Evolutionary conservation across 768 basidiomycete genomes (phyloP).

Genomic region (Phaeotremella skinneri): DNA sequence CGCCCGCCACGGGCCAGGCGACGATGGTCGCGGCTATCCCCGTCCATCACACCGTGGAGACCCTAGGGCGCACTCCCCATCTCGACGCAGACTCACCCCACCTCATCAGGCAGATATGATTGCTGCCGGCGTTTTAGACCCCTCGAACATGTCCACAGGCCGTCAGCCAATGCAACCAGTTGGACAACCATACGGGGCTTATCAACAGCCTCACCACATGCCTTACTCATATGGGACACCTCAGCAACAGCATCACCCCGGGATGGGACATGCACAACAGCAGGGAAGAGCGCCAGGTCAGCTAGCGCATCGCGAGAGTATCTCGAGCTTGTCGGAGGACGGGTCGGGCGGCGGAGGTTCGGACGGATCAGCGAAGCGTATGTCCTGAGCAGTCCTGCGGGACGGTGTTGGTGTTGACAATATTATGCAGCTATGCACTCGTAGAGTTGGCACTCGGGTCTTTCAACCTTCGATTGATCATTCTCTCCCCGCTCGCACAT

Average conservation of each 20-base stretch:
- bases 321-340: constrained; percentile 37
- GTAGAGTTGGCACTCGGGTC: too few species aligned
- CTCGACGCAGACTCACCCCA: constrained; percentile 22
- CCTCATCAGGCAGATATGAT: constrained; percentile 30
- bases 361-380: constrained; percentile 28
- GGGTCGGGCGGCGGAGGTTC: constrained; percentile 33
- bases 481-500: too few species aligned
- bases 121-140: constrained; percentile 42
- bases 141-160: constrained; percentile 32
- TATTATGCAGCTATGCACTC: background rate
- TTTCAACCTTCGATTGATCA: too few species aligned
- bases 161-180: constrained; percentile 11
- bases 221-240: constrained; percentile 22
- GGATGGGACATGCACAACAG: constrained; percentile 13
- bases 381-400: background rate
- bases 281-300: constrained; percentile 5
- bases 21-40: constrained; percentile 6
- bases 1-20: constrained; percentile 6
- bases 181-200: constrained; percentile 16
- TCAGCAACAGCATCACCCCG: constrained; percentile 10
- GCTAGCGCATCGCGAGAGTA: constrained; percentile 29
- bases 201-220: constrained; percentile 23
- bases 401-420: background rate
- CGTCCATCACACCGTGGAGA: constrained; percentile 16
- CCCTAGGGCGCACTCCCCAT: constrained; percentile 1